Evolutionary conservation across 2,329 filamentous ascomycete species (phyloP), one percentile per base, ranked within the genome.

Genomic region (Aureobasidium sp.): DNA sequence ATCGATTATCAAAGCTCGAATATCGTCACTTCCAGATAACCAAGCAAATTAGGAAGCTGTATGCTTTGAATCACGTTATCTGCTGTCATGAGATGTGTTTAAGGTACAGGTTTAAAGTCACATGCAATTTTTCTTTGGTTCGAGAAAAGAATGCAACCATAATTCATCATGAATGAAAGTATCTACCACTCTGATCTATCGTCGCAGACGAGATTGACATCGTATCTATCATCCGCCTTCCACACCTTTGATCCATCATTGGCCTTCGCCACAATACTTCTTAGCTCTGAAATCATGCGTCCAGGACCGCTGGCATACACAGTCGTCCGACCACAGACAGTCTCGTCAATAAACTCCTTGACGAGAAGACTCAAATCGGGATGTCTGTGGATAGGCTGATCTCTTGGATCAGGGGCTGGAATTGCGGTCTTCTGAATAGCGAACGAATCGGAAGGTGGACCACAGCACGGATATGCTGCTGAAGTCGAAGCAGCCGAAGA

Each of bases 101-200:
- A 34, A 34, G 9, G 32, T 9, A 10, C 9, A 2, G 9, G 12
- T 10, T 10, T 34, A 34, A 5, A 34, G 32, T 7, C 32, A 34
- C 32, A 10, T 34, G 8, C 32, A 34, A 9, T 10, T 10, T 32
- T 3, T 5, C 34, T 34, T 34, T 37, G 12, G 12, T 15, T 12
- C 10, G 13, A 1, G 34, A 15, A 37, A 13, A 13, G 12, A 15
- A 37, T 37, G 3, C 10, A 15, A 37, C 34, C 34, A 15, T 37
- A 5, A 15, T 27, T 44, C 24, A 24, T 46, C 20, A 27, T 15
- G 15, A 8, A 27, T 17, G 24, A 9, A 46, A 2, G 8, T 13
- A 59, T 61, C 56, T 63, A 63, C 62, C 62, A 63, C 24, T 63
- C 62, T 26, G 61, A 51, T 26, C 62, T 47, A 55, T 63, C 57